Conservation (phyloP, 169 alveolate species). For the Plasmodium falciparum region DNA sequence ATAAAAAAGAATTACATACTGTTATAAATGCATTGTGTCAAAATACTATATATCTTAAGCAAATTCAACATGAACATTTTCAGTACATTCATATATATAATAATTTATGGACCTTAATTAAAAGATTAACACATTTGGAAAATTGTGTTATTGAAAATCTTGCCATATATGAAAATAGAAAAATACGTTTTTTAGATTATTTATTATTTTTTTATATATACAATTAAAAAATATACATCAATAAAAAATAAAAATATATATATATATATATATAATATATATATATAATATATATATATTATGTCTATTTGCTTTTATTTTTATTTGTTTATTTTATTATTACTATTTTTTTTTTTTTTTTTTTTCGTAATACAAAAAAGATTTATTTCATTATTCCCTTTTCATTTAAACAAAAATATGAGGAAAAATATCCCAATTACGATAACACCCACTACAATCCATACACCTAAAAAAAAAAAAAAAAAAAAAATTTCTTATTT, state of each 20-base stretch:
- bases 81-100: conserved; percentile 21
- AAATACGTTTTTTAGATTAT: conserved; percentile 13
- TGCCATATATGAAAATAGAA: conserved; percentile 4
- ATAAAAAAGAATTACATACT: conserved; percentile 8
- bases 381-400: not conserved
- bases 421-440: conserved; percentile 61
- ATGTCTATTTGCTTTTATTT: too few relatives aligned
- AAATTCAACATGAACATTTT: not conserved
- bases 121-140: conserved; percentile 20
- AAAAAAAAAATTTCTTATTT: not conserved
- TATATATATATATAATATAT: not conserved
- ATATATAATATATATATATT: conserved; percentile 1
- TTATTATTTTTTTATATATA: conserved; percentile 40
- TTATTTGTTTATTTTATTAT: too few relatives aligned
- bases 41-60: conserved; percentile 24
- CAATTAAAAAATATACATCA: not conserved
- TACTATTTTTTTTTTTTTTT: too few relatives aligned
- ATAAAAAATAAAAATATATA: not conserved
- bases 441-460: conserved; percentile 56
- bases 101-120: conserved; percentile 25
- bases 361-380: too few relatives aligned
- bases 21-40: conserved; percentile 21
- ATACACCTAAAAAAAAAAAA: conserved; percentile 44
- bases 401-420: conserved; percentile 46
- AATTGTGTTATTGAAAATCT: conserved; percentile 33